Evolutionary conservation across 345 rosid genomes (phyloP), one percentile per base, ranked within the genome.

Genomic region (Syzygium aromaticum): DNA sequence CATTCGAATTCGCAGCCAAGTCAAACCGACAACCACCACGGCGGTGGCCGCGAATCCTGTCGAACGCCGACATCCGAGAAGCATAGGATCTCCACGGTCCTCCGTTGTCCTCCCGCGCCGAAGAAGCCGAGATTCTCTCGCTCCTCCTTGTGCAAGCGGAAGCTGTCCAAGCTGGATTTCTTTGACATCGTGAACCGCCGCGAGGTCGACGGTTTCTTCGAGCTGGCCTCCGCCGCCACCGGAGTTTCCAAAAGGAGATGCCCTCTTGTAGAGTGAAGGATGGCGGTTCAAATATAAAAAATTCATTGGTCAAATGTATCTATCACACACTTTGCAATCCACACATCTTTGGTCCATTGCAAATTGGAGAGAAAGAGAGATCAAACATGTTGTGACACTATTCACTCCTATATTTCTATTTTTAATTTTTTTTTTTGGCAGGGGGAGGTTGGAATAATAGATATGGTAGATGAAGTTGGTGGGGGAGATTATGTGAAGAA

Each of bases 41-140:
- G 54, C 82, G 0, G 80, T 7, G 25, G 43, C 80, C 6, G 19
- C 3, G 49, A 73, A 19, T 73, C 49, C n/a, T 53, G 63, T 43
- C 86, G 77, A 21, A 87, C 88, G 21, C 88, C 88, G 30, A 92
- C 87, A 12, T 89, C 94, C 7, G 86, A 83, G 64, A 90, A 88
- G 27, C 85, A 90, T 87, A 88, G 85, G 90, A 92, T 92, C 86
- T 93, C 94, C 0, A 57, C 89, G 22, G 56, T 88, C 67, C 43
- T 86, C 10, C 27, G 43, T 25, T 91, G 92, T 43, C 94, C 94
- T 38, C 92, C 92, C 54, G 92, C 93, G 17, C 94, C 94, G 3
- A 59, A 90, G 84, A 92, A 91, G 87, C 88, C 91, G 17, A 90
- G 28, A 16, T 85, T 84, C 49, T 38, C 52, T 9, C 51, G 23